Evolutionary conservation across 768 basidiomycete species (phyloP), one percentile per base, ranked within the genome.

Genomic region (Filobasidium wieringae): DNA sequence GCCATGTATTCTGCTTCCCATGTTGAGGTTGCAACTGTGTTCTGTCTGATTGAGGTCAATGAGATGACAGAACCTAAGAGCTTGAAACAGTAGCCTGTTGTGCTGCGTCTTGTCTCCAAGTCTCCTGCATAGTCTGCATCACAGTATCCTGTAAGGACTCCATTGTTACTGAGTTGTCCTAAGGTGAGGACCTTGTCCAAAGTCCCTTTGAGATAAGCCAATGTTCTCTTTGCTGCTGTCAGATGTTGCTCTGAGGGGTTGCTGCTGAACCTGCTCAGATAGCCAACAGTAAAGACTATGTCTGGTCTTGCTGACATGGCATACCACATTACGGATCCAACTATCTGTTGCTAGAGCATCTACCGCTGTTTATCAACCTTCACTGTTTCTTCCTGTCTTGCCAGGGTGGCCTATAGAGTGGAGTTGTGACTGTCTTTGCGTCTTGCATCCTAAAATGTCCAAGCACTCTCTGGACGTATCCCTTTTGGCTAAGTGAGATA

Each of bases 1-100:
- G 78, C 77, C 37, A 78, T 75, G 61, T 80, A 80, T 62, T 80
- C 78, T 3, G 78, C 76, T 63, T 79, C 76, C 14, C 66, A 75
- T 0, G 74, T 77, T 2, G 75, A 77, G 5, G 75, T 63, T 0
- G 76, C 69, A 0, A 77, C 63, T 34, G 75, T 64, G 2, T 62
- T 61, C 52, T 79, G 77, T 41, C 68, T 66, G 64, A 74, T 76
- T 2, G 75, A 70, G n/a, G 56, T 60, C 73, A 75, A 79, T 2
- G 72, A 68, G 19, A 78, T 66, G 0, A 72, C 60, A 2, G 64
- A 67, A 2, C 69, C 69, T 31, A 69, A 70, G 11, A 77, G 49
- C 58, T 72, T 71, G 51, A 75, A 75, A 8, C 67, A 64, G 57
- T 76, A 78, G 30, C 75, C 74, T 2, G 69, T 71, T 11, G 50